Conservation (phyloP, 106 monocot genomes). For the Dendrobium officinale region DNA sequence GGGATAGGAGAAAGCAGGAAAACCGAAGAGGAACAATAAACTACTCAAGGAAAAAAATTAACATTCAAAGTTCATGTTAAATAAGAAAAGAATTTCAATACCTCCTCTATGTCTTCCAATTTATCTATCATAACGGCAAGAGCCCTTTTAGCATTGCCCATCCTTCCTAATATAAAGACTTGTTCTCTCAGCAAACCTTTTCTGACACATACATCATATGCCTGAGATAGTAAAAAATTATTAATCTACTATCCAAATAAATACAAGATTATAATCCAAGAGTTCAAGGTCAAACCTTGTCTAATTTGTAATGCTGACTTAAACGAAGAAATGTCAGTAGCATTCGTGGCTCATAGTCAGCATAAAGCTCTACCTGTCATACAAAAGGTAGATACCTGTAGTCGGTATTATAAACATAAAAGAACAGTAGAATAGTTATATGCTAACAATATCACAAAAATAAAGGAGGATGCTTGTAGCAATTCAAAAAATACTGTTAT, state of each 20-base stretch:
- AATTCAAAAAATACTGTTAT: not conserved
- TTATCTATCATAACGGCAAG: slow-evolving; percentile 84
- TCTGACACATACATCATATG: slow-evolving; percentile 77
- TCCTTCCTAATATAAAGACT: slow-evolving; percentile 86
- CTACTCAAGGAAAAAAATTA: not conserved
- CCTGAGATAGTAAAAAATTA: slow-evolving; percentile 33
- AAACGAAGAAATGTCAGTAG: slow-evolving; percentile 86
- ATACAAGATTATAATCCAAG: not conserved
- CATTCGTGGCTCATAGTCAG: slow-evolving; percentile 82
- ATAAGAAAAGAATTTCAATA: slow-evolving; percentile 16
- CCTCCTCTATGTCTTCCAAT: slow-evolving; percentile 92
- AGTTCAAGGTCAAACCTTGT: slow-evolving; percentile 57
- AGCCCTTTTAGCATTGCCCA: slow-evolving; percentile 87
- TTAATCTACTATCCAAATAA: slow-evolving; percentile 5
- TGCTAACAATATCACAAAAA: not conserved
- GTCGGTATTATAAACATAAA: not conserved
- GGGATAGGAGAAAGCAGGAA: no score
- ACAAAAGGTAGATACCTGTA: not conserved
- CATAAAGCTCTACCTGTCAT: slow-evolving; percentile 88
- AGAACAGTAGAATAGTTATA: not conserved
- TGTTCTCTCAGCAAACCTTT: slow-evolving; percentile 76
- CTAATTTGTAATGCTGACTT: slow-evolving; percentile 92
- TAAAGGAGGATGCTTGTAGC: not conserved
- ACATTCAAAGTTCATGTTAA: not conserved
- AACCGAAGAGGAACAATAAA: no score